Evolutionary conservation across 352 stramenopile species (phyloP).

Genomic region (Globisporangium polare): DNA sequence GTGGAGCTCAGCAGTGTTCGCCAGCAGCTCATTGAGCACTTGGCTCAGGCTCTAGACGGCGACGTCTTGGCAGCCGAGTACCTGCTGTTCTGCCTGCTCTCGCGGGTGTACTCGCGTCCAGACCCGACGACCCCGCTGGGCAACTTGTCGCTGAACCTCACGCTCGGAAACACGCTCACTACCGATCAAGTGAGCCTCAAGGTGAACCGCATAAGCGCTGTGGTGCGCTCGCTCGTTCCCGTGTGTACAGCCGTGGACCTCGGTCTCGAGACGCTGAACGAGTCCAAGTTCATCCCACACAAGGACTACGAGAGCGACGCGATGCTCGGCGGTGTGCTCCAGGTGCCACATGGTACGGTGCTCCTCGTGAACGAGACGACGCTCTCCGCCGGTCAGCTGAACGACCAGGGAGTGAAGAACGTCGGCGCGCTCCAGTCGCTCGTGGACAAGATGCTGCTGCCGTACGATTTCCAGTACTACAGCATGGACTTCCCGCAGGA

Average conservation of each 20-base stretch:
- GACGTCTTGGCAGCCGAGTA: constrained; percentile 68
- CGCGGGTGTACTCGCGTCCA: constrained; percentile 64
- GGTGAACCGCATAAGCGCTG: constrained; percentile 25
- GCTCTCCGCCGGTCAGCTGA: constrained; percentile 60
- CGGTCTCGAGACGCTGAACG: constrained; percentile 58
- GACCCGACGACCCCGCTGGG: constrained; percentile 61
- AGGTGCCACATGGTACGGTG: constrained; percentile 61
- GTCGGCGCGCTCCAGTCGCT: constrained; percentile 65
- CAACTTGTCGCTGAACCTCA: constrained; percentile 71
- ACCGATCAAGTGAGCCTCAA: constrained; percentile 6
- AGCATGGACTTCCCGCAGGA: constrained; percentile 83
- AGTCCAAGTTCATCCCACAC: constrained; percentile 53
- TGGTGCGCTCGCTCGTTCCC: constrained; percentile 44
- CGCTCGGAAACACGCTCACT: constrained; percentile 17
- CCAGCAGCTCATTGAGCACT: constrained; percentile 35
- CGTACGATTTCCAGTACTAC: constrained; percentile 85
- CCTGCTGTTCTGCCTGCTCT: constrained; percentile 60
- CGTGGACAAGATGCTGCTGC: constrained; percentile 70
- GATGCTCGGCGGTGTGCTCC: constrained; percentile 45
- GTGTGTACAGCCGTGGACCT: constrained; percentile 51
- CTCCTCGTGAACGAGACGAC: constrained; percentile 68
- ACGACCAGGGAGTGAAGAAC: constrained; percentile 73
- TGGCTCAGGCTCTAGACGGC: constrained; percentile 32
- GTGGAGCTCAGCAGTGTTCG: constrained; percentile 26
- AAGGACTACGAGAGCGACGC: constrained; percentile 78